Evolutionary conservation across 208 protist species (phyloP), one percentile per base, ranked within the genome.

Genomic region (Acanthamoeba lenticulata): DNA sequence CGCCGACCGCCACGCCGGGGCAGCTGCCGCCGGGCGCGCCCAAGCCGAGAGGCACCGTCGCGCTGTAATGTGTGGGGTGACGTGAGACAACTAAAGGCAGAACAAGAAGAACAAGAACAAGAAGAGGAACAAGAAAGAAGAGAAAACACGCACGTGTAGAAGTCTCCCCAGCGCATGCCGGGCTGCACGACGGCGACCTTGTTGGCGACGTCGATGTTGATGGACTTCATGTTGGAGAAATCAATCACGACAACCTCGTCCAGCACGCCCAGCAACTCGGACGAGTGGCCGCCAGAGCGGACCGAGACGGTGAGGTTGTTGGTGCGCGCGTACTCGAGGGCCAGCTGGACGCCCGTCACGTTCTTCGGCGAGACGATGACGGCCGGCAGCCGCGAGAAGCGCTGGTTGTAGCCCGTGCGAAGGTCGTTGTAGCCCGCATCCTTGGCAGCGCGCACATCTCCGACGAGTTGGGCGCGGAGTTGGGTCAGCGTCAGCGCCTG

Each of bases 121-220:
- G n/a, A n/a, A n/a, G n/a, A n/a, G n/a, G n/a, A n/a, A n/a, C n/a
- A n/a, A n/a, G n/a, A n/a, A n/a, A n/a, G n/a, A n/a, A n/a, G n/a
- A n/a, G n/a, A n/a, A n/a, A n/a, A n/a, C n/a, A n/a, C n/a, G n/a
- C n/a, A n/a, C 3, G 93, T 85, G 24, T 95, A 95, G 27, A 95
- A 83, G 19, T 94, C 94, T 13, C 89, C 94, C 94, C 94, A 95
- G 49, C 72, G 40, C 65, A 94, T 95, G 67, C 94, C 94, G 49
- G 90, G 45, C 67, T 94, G 32, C 21, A 93, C 60, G 1, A 47
- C 65, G 5, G 94, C 90, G 11, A 45, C 60, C n/a, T 55, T 86
- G 32, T 32, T 29, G 0, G 3, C 57, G 13, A 1, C n/a, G 29
- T 94, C 55, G 9, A 90, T 92, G 27, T 27, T 29, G 38, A 85